Evolutionary conservation across 192 early-diverging fungal genomes (phyloP).

Genomic region (Backusella mclennaniae): DNA sequence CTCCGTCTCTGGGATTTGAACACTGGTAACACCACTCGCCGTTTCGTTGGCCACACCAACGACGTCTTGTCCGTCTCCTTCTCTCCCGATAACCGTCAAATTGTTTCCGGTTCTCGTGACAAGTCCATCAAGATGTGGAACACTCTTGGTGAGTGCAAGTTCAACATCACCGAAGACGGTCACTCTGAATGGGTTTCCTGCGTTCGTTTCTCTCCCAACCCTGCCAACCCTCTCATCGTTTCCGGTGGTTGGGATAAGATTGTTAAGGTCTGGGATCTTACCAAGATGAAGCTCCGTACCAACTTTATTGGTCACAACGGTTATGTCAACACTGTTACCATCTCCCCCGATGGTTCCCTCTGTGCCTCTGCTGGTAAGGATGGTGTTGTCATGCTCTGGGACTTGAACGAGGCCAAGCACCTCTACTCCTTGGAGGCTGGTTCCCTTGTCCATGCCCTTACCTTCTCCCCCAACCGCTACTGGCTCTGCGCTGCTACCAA

Average conservation of each 20-base stretch:
- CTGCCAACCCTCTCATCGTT: conserved; percentile 95
- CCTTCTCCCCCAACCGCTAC: conserved; percentile 99
- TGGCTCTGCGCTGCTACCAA: conserved; percentile 99
- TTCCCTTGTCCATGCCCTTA: conserved; percentile 93
- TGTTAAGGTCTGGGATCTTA: conserved; percentile 99
- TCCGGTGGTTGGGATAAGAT: conserved; percentile 99
- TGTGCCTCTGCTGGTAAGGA: conserved; percentile 99
- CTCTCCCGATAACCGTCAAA: conserved; percentile 99
- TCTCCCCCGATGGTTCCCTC: conserved; percentile 99
- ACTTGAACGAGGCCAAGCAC: conserved; percentile 99
- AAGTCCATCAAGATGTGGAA: conserved; percentile 99
- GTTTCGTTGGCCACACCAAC: conserved; percentile 96
- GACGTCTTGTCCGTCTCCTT: conserved; percentile 99
- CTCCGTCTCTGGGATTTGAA: conserved; percentile 99
- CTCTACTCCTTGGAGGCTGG: conserved; percentile 98
- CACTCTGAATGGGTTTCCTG: conserved; percentile 99
- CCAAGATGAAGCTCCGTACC: conserved; percentile 98
- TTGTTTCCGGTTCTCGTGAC: conserved; percentile 97
- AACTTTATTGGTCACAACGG: conserved; percentile 99
- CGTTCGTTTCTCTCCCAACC: conserved; percentile 99
- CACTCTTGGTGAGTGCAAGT: conserved; percentile 99
- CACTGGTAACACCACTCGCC: conserved; percentile 93
- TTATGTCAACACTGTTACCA: conserved; percentile 97
- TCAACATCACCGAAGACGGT: conserved; percentile 93
- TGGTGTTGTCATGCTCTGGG: conserved; percentile 99